Percentiles rank a stretch among this genome's conserved stretches.
Conservation (phyloP, 306 rosid genomes). For the Datisca glomerata region DNA sequence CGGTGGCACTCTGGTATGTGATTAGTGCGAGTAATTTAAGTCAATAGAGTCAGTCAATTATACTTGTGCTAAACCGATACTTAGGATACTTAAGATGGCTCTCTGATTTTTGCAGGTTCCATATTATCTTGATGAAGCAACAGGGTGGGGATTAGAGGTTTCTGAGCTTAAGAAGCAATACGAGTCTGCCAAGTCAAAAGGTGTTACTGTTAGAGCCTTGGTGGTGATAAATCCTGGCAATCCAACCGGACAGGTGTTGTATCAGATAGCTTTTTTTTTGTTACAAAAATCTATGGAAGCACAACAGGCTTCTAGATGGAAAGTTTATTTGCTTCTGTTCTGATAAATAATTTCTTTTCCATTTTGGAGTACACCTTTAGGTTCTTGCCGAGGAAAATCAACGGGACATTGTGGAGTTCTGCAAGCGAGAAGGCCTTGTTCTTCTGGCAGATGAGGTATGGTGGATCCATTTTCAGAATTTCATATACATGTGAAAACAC, state of each 20-base stretch:
- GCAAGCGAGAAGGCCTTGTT: constrained; percentile 81
- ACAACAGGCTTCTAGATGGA: no score
- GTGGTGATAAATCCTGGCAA: constrained; percentile 96
- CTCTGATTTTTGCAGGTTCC: constrained; percentile 49
- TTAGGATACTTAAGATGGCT: neutral
- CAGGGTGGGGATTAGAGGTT: constrained; percentile 79
- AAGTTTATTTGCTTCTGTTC: no score
- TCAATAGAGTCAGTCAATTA: neutral
- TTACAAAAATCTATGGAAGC: no score
- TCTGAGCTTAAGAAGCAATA: constrained; percentile 64
- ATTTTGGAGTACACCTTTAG: constrained; percentile 17
- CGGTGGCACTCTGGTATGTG: constrained; percentile 68
- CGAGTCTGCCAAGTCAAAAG: constrained; percentile 65
- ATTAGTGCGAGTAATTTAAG: constrained; percentile 2
- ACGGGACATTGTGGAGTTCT: constrained; percentile 60
- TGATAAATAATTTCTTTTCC: no score
- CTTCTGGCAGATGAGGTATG: constrained; percentile 97
- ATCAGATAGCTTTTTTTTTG: no score
- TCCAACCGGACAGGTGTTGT: constrained; percentile 99
- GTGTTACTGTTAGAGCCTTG: constrained; percentile 74
- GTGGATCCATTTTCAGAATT: constrained; percentile 1
- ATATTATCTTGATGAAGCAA: constrained; percentile 73
- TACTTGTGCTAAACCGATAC: neutral
- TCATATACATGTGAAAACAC: neutral
- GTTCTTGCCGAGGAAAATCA: constrained; percentile 74